Evolutionary conservation across 1,284 basidiomycete genomes (phyloP), one percentile per base, ranked within the genome.

Genomic region (Sphagnurus paluster): DNA sequence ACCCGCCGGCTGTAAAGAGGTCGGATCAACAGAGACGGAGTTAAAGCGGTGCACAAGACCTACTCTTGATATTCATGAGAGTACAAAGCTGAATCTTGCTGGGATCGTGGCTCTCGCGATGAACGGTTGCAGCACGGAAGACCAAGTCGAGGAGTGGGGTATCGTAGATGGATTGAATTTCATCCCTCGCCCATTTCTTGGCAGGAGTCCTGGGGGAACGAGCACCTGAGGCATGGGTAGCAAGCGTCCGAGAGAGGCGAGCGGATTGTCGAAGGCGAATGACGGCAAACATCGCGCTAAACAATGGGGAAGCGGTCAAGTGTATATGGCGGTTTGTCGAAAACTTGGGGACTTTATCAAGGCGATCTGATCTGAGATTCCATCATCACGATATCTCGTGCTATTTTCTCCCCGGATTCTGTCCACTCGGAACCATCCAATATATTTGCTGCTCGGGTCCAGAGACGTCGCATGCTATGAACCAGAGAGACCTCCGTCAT

Each of bases 11-110:
- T 93, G 51, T 32, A 41, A 51, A 48, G 44, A 52, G 42, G 39
- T 42, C 32, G 43, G 41, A 46, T 56, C 37, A 58, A 52, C 26
- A 34, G 48, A 24, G n/a, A 35, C 49, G 57, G 53, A 58, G 58
- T 55, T 55, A 65, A 52, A 56, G 58, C 52, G 35, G 48, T 28
- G 54, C n/a, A n/a, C 30, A 35, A n/a, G 25, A 77, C 88, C 55
- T 64, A 93, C 91, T 95, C 72, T 99, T 99, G 70, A 99, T 99
- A 67, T 98, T 99, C 90, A 98, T 95, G 24, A 99, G 79, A 2
- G 96, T 98, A 64, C 95, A 98, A 19, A 99, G 79, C 72, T 99
- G 96, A 26, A 99, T 84, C 69, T 96, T 90, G 56, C 71, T 80
- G 26, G 93, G 84, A 67, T 96, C 90, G 57, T 98, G 93, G 65